A percentile compares a stretch with the other conserved stretches of the same genome.
Conservation (phyloP, 2,329 filamentous ascomycete species). For the Claviceps digitariae region DNA sequence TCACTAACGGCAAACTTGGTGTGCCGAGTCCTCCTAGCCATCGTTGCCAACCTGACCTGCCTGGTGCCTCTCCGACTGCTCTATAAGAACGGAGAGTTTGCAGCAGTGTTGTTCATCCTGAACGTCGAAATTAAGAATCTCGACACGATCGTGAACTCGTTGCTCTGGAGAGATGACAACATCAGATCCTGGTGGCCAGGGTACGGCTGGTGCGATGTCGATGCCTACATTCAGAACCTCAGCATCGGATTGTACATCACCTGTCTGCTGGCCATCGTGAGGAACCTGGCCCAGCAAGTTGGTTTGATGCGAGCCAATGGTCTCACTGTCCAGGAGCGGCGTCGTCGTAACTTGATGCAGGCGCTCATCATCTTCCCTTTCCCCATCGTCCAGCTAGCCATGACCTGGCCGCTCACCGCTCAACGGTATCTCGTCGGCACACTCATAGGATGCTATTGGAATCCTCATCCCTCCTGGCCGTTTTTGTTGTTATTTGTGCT, state of each 20-base stretch:
- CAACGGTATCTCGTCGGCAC: slow-evolving; percentile 37
- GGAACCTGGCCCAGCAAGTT: slow-evolving; percentile 37
- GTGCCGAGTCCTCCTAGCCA: slow-evolving; percentile 32
- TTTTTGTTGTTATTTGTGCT: slow-evolving; percentile 34
- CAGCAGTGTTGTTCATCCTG: slow-evolving; percentile 35
- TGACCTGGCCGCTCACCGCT: slow-evolving; percentile 32
- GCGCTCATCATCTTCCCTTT: slow-evolving; percentile 41
- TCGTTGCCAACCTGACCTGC: slow-evolving; percentile 30
- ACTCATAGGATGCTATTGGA: slow-evolving; percentile 34
- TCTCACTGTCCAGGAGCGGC: slow-evolving; percentile 27
- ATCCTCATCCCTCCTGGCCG: slow-evolving; percentile 31
- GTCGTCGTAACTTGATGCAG: slow-evolving; percentile 30
- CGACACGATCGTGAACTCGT: slow-evolving; percentile 33
- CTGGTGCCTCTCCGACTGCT: slow-evolving; percentile 39
- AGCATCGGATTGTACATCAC: slow-evolving; percentile 32
- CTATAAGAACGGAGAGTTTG: slow-evolving; percentile 38
- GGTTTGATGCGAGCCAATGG: slow-evolving; percentile 27
- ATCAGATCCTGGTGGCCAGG: slow-evolving; percentile 37
- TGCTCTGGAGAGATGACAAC: slow-evolving; percentile 41
- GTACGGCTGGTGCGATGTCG: slow-evolving; percentile 39
- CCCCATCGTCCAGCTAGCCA: slow-evolving; percentile 33
- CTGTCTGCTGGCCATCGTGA: slow-evolving; percentile 41
- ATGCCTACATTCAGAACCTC: slow-evolving; percentile 34
- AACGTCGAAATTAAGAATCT: slow-evolving; percentile 33
- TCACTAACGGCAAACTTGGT: slow-evolving; percentile 31